Base-by-base conservation (phyloP, 1,139 yeast genomes). In the Protomyces lactucae-debilis region DNA sequence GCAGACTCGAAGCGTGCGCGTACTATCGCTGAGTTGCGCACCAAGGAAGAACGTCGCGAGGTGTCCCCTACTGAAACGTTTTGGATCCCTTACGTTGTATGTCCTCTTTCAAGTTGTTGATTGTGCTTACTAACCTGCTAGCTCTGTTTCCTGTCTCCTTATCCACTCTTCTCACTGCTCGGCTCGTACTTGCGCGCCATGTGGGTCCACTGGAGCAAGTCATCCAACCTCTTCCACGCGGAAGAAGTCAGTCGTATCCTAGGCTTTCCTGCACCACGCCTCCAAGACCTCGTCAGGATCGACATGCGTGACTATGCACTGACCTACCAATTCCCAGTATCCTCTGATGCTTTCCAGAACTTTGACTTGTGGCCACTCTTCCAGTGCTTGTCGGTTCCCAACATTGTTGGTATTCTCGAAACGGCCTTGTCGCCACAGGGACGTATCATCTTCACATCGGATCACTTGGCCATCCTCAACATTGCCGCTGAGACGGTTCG, bases 311-410 rank as follows among this genome's bases (percentile, higher is more conserved):
- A 61, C 28, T 61, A 61, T 23, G 61, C 61, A 9, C 56, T 61
- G 28, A 43, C 53, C 21, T 61, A 61, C 28, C 65, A 56, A 25
- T 61, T 61, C 39, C 65, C 65, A 16, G 40, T 12, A 23, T 45
- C 53, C 16, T 25, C 61, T 12, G 40, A 48, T 8, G 36, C 45
- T n/a, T 61, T 61, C 54, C 65, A 56, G 45, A 61, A 61, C 39
- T 61, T 61, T 51, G 59, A 46, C 23, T 46, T 61, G 61, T 61
- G 65, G 65, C 65, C 65, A 28, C 52, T 61, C 14, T 61, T 61
- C 23, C 35, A 48, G 28, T 61, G 65, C 32, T 46, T 61, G 52
- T 55, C 61, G 14, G 39, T 61, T 5, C 57, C 55, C 36, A 61
- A 61, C 39, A 37, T 61, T 37, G 65, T 56, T 48, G 53, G 61